Conservation (phyloP, 78 protist genomes). For the Chrysochromulina tobinii region DNA sequence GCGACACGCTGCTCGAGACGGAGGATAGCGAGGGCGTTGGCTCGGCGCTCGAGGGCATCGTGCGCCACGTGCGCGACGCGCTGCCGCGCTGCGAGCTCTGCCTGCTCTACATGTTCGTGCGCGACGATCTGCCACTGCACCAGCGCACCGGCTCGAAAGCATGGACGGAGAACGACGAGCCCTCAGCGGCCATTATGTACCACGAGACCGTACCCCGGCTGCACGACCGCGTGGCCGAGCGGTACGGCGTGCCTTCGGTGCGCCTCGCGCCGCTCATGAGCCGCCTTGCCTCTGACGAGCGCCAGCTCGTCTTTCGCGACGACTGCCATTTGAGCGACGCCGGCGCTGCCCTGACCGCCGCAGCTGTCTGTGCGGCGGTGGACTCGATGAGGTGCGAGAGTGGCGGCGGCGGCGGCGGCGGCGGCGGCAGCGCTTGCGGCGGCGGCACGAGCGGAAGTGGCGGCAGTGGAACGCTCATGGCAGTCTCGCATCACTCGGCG, state of each 20-base stretch:
- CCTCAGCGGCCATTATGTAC: background rate
- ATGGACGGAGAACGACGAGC: background rate
- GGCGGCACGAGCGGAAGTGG: background rate
- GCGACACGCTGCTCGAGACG: background rate
- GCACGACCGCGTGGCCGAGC: background rate
- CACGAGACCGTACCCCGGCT: background rate
- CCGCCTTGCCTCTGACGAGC: background rate
- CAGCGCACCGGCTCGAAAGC: background rate
- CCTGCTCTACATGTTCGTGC: background rate
- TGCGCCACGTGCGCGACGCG: background rate
- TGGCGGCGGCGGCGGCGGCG: no score
- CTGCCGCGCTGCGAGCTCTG: slow-evolving; percentile 7
- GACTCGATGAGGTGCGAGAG: no score
- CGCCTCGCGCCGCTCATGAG: background rate
- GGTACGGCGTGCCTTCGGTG: background rate
- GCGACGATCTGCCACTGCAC: slow-evolving; percentile 3
- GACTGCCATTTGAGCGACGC: background rate
- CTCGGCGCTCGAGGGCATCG: background rate
- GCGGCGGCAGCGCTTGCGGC: no score
- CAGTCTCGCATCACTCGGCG: background rate
- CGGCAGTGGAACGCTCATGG: background rate
- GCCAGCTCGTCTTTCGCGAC: background rate
- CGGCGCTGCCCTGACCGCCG: background rate
- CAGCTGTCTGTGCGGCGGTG: background rate
- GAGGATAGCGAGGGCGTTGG: background rate